phyloP scores from a whole-genome alignment of 169 alveolate species.

The Plasmodium chabaudi region DNA sequence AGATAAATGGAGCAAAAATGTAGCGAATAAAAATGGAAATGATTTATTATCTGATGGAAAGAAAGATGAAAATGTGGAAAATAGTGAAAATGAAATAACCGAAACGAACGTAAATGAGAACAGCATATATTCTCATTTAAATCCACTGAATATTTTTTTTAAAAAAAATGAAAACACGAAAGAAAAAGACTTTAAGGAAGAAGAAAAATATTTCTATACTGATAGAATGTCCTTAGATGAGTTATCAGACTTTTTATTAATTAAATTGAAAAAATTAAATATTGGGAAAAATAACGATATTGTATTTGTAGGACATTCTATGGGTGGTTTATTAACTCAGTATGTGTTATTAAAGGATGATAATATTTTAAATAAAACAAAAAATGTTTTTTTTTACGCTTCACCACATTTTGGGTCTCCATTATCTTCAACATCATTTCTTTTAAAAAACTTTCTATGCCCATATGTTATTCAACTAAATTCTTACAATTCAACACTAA shows the following conservation, averaged over 20 bases:
- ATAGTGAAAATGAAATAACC: background rate
- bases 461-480: constrained; percentile 65
- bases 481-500: constrained; percentile 27
- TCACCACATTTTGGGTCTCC: constrained; percentile 74
- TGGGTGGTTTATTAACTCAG: constrained; percentile 76
- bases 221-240: constrained; percentile 67
- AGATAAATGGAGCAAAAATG: background rate
- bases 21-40: background rate
- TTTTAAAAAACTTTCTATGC: constrained; percentile 38
- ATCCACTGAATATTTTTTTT: constrained; percentile 23
- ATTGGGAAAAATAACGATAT: constrained; percentile 57
- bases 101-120: background rate
- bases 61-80: background rate
- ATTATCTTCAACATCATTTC: constrained; percentile 34
- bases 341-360: constrained; percentile 48
- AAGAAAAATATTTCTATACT: constrained; percentile 57
- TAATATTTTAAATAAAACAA: constrained; percentile 54
- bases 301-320: constrained; percentile 66
- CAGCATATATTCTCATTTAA: constrained; percentile 18
- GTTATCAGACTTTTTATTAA: constrained; percentile 33
- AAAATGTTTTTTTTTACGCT: constrained; percentile 62
- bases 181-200: constrained; percentile 7
- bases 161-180: constrained; percentile 16
- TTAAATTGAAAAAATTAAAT: constrained; percentile 56
- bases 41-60: background rate